Conservation (phyloP, 306 rosid genomes). For the Dicorynia guianensis region DNA sequence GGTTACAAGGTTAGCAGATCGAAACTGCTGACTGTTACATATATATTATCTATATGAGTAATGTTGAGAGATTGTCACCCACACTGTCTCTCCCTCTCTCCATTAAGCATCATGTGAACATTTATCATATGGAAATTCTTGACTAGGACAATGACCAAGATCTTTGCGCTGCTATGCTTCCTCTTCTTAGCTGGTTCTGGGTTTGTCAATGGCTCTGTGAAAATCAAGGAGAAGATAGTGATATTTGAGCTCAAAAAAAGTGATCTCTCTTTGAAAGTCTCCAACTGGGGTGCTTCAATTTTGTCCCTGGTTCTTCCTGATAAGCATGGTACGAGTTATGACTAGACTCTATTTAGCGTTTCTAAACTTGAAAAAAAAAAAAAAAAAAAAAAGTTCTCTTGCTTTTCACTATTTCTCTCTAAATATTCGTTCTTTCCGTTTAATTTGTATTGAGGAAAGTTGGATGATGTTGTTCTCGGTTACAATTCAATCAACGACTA, state of each 20-base stretch:
- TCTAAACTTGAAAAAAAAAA: background rate
- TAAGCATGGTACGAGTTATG: conserved; percentile 64
- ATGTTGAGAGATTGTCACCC: too few relatives aligned
- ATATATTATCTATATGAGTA: too few relatives aligned
- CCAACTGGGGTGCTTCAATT: conserved; percentile 73
- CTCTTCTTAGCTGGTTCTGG: conserved; percentile 46
- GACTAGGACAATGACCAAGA: conserved; percentile 41
- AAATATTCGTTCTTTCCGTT: background rate
- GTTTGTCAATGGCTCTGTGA: conserved; percentile 37
- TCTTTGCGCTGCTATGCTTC: conserved; percentile 42
- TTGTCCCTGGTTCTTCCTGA: conserved; percentile 59
- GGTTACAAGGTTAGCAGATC: too few relatives aligned
- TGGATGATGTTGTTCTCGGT: conserved; percentile 67
- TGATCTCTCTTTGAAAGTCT: conserved; percentile 51
- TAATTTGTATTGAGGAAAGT: conserved; percentile 47
- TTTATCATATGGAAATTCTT: background rate
- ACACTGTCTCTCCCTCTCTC: too few relatives aligned
- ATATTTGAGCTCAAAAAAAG: conserved; percentile 56
- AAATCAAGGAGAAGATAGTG: conserved; percentile 30
- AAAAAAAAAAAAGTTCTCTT: background rate
- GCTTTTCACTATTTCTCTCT: background rate
- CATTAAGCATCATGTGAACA: too few relatives aligned
- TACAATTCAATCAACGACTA: conserved; percentile 65
- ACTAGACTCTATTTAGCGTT: conserved; percentile 18
- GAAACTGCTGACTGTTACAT: too few relatives aligned